Evolutionary conservation across 2,329 filamentous ascomycete species (phyloP).

Genomic region (Colletotrichum plurivorum): DNA sequence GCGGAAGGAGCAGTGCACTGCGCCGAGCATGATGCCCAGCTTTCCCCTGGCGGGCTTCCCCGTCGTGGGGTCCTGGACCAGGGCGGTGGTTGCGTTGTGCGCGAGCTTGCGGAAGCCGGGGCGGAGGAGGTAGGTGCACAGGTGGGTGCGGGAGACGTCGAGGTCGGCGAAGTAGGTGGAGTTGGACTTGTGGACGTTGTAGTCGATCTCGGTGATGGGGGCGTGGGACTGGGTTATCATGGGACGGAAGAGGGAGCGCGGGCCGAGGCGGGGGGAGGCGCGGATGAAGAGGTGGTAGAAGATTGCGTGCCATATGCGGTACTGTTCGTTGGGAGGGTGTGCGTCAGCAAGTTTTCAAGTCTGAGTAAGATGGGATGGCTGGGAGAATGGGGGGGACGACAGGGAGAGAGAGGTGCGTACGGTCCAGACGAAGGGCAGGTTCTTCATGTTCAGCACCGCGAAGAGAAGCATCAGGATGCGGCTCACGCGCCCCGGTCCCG

Average conservation of each 20-base stretch:
- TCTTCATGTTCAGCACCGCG: conserved; percentile 79
- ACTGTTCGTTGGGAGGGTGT: conserved; percentile 51
- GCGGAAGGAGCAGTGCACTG: conserved; percentile 81
- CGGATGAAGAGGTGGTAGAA: conserved; percentile 67
- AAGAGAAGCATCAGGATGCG: conserved; percentile 69
- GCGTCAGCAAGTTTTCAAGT: background rate
- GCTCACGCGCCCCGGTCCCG: conserved; percentile 67
- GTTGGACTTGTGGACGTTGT: conserved; percentile 88
- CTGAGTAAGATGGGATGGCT: background rate
- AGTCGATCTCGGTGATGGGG: conserved; percentile 84
- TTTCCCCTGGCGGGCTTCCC: conserved; percentile 65
- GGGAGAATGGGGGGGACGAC: background rate
- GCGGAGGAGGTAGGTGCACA: conserved; percentile 78
- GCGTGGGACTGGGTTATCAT: conserved; percentile 77
- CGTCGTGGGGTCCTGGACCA: conserved; percentile 65
- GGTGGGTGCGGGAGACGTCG: conserved; percentile 85
- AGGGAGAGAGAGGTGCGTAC: conserved; percentile 60
- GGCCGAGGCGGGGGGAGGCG: conserved; percentile 63
- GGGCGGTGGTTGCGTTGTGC: conserved; percentile 61
- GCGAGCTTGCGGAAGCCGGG: conserved; percentile 68
- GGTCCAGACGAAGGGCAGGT: conserved; percentile 82
- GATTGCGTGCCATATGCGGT: conserved; percentile 72
- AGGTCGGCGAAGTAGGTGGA: conserved; percentile 90
- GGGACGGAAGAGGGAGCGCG: conserved; percentile 80
- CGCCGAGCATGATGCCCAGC: conserved; percentile 78